Evolutionary conservation across 192 early-diverging fungal species (phyloP), one percentile per base, ranked within the genome.

Genomic region (Coemansia sp.): DNA sequence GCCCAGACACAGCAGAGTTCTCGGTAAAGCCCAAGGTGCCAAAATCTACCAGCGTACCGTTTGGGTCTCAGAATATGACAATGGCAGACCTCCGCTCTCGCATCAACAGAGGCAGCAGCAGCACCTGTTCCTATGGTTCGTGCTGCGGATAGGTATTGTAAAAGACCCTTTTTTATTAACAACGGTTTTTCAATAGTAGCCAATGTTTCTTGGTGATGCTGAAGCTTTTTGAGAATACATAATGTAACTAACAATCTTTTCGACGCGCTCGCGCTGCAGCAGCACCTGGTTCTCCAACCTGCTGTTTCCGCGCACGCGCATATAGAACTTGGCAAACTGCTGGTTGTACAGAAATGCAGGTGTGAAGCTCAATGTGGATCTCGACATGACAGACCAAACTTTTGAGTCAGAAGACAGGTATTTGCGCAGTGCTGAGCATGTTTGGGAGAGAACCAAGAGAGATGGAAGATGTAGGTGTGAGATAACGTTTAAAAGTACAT

Each of bases 281-380:
- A 75, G 43, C 8, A 81, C 79, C 4, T 45, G 63, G 40, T 40
- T 66, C 40, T 81, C 79, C 16, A 70, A 56, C 25, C 79, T 46
- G 6, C 42, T 60, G 61, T 75, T 72, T 18, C 79, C 79, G 23
- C 79, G 79, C 23, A 81, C 73, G 7, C 59, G 61, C 60, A 74
- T 20, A 51, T 81, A 81, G 55, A 72, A 81, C 57, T 74, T 66
- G 37, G 79, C 79, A 20, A 68, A 55, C 52, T 81, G 73, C 31
- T 62, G 64, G 67, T 70, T 67, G 57, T 59, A 21, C 29, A 72
- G 31, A 20, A 58, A 57, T 42, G 58, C 37, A 2, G 79, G 79
- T 0, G 73, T 75, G 55, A 68, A 81, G 26, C 46, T 40, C 13
- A 81, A 30, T 5, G 60, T 63, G 31, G 67, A 34, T 20, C 64